Base-by-base conservation (phyloP, 352 stramenopile species). In the Globisporangium rhizosaccharum region DNA sequence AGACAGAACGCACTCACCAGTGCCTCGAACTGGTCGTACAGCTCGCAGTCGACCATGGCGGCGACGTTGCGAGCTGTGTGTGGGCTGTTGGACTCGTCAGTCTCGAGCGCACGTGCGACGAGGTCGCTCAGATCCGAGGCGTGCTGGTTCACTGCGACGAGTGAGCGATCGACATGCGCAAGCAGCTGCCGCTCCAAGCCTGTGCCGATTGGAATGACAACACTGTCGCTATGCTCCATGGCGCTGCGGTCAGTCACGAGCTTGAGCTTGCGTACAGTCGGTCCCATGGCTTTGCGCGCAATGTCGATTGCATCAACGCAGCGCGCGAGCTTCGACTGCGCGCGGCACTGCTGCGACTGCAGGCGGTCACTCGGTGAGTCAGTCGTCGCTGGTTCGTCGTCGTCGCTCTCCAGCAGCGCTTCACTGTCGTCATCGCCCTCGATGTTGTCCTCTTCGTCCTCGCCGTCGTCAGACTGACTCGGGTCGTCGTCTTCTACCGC, bases 1-100 rank as follows among this genome's bases (percentile, higher is more conserved):
- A 89, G 45, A 50, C 75, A 84, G 52, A 86, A 89, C 9, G 75
- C 73, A 3, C 70, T 76, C n/a, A 87, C 20, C 26, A 86, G 60
- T 0, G 62, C 51, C 48, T 89, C 79, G 42, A 87, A 61, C 5
- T 57, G 51, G 15, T 71, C 68, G 44, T 70, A 76, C 15, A 68
- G 45, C 11, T 46, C 36, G 20, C 51, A 57, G 51, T 49, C 36
- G 41, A 52, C 33, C 18, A 39, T 39, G 8, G 33, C 33, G 50
- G n/a, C 18, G 30, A 33, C 30, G 9, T 10, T 11, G 14, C 15
- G 44, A 49, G 9, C 36, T 3, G 7, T 4, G 41, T n/a, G 14
- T 2, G 18, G 10, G 18, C 41, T 47, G 41, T 23, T 14, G 9
- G 15, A 23, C 15, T 47, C 41, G 41, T 20, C 7, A 18, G 6